phyloP scores from a whole-genome alignment of 495 filamentous ascomycete species.

The Paragyromitra xinjiangensis region DNA sequence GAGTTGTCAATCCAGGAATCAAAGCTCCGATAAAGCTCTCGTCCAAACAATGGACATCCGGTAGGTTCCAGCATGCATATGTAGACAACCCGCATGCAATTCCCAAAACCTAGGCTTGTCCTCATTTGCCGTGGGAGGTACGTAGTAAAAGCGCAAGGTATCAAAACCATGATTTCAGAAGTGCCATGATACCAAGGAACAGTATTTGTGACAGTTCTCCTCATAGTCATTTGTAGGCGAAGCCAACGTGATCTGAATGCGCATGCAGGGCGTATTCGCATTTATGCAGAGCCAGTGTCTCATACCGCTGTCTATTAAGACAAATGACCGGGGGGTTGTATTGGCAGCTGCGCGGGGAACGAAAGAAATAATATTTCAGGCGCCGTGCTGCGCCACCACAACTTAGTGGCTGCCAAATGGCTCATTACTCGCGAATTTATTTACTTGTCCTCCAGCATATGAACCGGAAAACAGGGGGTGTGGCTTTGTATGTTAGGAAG shows the following conservation, averaged over 20 bases:
- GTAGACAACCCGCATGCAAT: no score
- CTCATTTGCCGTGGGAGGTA: no score
- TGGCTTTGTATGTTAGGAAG: no score
- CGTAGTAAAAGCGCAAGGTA: no score
- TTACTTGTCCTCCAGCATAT: no score
- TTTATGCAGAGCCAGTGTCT: not conserved
- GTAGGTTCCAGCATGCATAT: no score
- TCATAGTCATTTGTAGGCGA: not conserved
- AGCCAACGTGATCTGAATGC: not conserved
- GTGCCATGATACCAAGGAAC: not conserved
- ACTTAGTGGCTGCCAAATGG: not conserved
- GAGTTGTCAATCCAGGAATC: not conserved
- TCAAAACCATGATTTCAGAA: not conserved
- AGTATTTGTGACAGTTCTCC: not conserved
- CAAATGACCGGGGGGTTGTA: no score
- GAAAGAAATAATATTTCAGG: no score
- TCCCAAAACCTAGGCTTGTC: no score
- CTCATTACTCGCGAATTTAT: not conserved
- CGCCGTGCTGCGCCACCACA: not conserved
- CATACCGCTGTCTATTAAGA: not conserved
- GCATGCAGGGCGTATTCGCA: not conserved
- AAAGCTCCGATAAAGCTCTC: not conserved
- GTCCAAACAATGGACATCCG: no score
- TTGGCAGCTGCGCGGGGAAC: no score
- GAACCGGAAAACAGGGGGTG: no score